Base-by-base conservation (phyloP, 2,329 filamentous ascomycete genomes). In the Ceratocystis colombiana region DNA sequence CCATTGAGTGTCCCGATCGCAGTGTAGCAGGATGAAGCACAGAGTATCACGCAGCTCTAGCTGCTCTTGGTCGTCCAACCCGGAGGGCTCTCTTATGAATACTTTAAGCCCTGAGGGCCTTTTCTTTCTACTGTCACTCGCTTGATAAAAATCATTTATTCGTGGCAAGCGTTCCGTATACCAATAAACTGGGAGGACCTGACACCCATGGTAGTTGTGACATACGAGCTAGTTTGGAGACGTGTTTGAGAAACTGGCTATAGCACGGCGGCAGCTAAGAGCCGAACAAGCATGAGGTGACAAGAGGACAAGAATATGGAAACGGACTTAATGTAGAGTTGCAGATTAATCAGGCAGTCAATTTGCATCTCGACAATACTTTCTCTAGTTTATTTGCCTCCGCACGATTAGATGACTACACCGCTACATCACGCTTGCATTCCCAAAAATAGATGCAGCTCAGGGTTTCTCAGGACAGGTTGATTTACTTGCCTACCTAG, bases 151-250 rank as follows among this genome's bases (percentile, higher is more conserved):
- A 41, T 12, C 5, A 25, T 22, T 10, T 25, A 12, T 12, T 50
- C n/a, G 8, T 20, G 48, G 20, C 20, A 50, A 50, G 48, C 48
- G 8, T 50, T 50, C 20, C 8, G 48, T 22, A 50, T 50, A 50
- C 48, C 48, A 50, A 50, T 50, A 50, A 50, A 50, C 48, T 50
- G 20, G 48, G 48, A 50, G 46, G 15, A 10, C 46, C 17, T 50
- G n/a, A 50, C n/a, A 4, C 46, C n/a, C 3, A 33, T 33, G 30
- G 30, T 10, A 10, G 7, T 12, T 50, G 17, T 50, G 22, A 5
- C 48, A 50, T 50, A 50, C 48, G 48, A 50, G 48, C 48, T 10
- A 25, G 46, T 22, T 41, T 41, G 37, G 37, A 41, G 37, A 41
- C 2, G 37, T 50, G 17, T 50, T 25, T 50, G 48, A 50, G 12